Evolutionary conservation across 2,329 filamentous ascomycete species (phyloP), one percentile per base, ranked within the genome.

Genomic region (Blastomyces emzantsi): DNA sequence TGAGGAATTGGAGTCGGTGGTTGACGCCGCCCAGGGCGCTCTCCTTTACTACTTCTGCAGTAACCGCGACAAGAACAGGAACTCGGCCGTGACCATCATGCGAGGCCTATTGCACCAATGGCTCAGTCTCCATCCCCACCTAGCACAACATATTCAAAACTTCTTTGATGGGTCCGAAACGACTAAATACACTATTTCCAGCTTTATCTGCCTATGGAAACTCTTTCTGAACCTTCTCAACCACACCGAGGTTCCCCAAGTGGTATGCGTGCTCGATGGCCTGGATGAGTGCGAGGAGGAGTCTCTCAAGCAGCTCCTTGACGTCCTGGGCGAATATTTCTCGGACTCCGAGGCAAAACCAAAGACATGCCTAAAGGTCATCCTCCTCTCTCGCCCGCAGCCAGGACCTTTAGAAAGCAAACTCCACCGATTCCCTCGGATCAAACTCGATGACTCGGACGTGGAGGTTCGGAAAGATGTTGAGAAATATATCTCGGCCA

Each of bases 41-140:
- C 64, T 71, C 19, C 56, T 70, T 13, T 72, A 68, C 62, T 72
- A 70, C 61, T 72, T 72, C 64, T 72, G 70, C 36, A 65, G 65
- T 60, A 66, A 70, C 56, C 64, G 63, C 22, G 66, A 70, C 57
- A 64, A 68, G 58, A 70, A 68, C 19, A 66, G 69, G 45, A 72
- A 70, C 54, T 66, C 66, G 0, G 65, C 67, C 25, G n/a, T 63
- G 28, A 63, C 67, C n/a, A 60, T 70, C 2, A 36, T 70, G 55
- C 67, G 69, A 64, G 67, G 70, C 47, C 59, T 71, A 19, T 55
- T 72, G 33, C 63, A 68, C 60, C 70, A 72, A 65, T 66, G 63
- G 61, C 67, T 45, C 59, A 66, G 43, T 60, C 61, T 67, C 19
- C 61, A 67, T 52, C 64, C 67, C 1, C 52, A 67, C 9, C 55